A percentile compares a stretch with the other conserved stretches of the same genome.
Conservation (phyloP, 345 rosid species). For the Psidium friedrichsthalianum region DNA sequence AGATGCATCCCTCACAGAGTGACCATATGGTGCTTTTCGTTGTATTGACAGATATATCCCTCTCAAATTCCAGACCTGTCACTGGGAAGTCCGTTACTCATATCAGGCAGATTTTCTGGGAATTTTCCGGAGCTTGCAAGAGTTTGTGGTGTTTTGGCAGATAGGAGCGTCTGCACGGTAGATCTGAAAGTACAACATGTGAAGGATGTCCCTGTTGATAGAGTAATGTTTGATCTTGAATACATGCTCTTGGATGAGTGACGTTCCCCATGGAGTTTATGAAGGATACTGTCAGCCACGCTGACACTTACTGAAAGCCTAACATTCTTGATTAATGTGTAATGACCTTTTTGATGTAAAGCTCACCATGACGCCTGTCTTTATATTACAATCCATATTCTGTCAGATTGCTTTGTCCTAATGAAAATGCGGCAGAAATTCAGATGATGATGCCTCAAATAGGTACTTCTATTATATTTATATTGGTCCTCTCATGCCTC, state of each 20-base stretch:
- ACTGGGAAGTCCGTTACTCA: constrained; percentile 39
- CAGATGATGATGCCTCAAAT: not conserved
- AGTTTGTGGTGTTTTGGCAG: constrained; percentile 51
- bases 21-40: not conserved
- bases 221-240: constrained; percentile 16
- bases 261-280: not conserved
- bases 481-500: not conserved
- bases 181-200: constrained; percentile 53
- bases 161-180: constrained; percentile 29
- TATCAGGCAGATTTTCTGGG: constrained; percentile 67
- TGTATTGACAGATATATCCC: constrained; percentile 38
- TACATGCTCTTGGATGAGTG: not conserved
- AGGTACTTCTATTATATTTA: not conserved
- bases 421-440: not conserved
- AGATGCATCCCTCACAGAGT: not conserved
- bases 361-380: not conserved
- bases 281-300: not conserved
- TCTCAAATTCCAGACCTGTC: constrained; percentile 58
- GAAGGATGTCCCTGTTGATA: constrained; percentile 48
- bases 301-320: not conserved
- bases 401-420: not conserved
- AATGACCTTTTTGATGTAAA: too few species aligned
- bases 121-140: constrained; percentile 44
- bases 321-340: not conserved
- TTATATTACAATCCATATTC: not conserved